Base-by-base conservation (phyloP, 2,329 filamentous ascomycete species). In the Ophiocordyceps polyrhachis-furcata region DNA sequence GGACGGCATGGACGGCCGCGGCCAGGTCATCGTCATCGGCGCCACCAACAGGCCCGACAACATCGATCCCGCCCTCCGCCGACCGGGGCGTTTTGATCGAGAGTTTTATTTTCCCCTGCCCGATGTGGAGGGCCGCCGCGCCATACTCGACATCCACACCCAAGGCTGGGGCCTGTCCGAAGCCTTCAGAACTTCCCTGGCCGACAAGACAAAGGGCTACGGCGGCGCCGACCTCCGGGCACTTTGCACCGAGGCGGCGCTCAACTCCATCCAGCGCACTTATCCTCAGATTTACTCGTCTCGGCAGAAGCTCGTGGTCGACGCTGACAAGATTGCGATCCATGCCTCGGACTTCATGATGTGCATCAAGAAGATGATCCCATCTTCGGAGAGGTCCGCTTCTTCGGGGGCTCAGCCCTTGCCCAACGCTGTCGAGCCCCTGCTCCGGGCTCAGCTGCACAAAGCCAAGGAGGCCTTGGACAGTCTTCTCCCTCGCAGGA, bases 41-140 rank as follows among this genome's bases (percentile, higher is more conserved):
- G 91, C 91, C n/a, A 98, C 89, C 47, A 98, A 98, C 60, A 79
- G 89, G 51, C 89, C 91, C 1, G 89, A 96, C 61, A 93, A 91
- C 44, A 88, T 98, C 49, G 89, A 98, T 60, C 89, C 89, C 52
- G 89, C 89, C n/a, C 71, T 98, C 47, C 81, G 91, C 48, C 80
- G 89, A 43, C 89, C 91, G 19, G 93, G 91, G 40, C 82, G 91
- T 44, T 98, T 98, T 56, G 91, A 98, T 58, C 74, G 91, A 60
- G 93, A 98, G 61, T 98, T 98, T 55, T 96, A 96, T 65, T 98
- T 98, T 57, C 88, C 91, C 1, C 69, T 98, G 29, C 91, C 91
- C 0, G 84, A 89, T 52, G 70, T 79, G 4, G 76, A 83, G 37
- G 87, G 78, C 20, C 78, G 91, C 49, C 81, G 83, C 50, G 74